Base-by-base conservation (phyloP, 2,329 filamentous ascomycete genomes). In the Trichoderma sp. region DNA sequence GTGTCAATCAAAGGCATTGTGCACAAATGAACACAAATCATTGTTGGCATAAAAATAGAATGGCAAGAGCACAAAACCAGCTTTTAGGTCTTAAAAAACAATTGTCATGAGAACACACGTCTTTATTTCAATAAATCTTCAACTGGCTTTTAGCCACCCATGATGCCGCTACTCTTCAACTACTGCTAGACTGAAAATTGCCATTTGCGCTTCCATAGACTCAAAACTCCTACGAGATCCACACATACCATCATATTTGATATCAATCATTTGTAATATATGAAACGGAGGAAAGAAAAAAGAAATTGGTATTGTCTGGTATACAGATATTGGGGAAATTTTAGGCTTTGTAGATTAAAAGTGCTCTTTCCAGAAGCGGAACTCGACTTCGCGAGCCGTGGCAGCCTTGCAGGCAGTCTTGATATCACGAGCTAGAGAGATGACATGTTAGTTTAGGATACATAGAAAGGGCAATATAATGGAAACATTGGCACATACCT, bases 301-400 rank as follows among this genome's bases (percentile, higher is more conserved):
- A 50, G 28, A 62, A 69, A 36, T n/a, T 62, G 55, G 39, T 61
- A 69, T 61, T 69, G 57, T 50, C 67, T 69, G 67, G 67, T 69
- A 53, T 62, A 69, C 57, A 62, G 67, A 62, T 53, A 62, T 61
- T 50, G 28, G 30, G 57, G 3, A 53, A 36, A 28, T 53, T 47
- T 58, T 32, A 11, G 32, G 28, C 32, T 36, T 69, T 53, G 28
- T 47, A 58, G n/a, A 71, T 78, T 86, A 91, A 79, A 91, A 91
- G 80, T 99, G 95, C 83, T 99, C 96, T 85, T 99, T 99, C 96
- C 96, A 99, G 86, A 99, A 99, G 77, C 93, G 93, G 85, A 98
- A 99, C 78, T 91, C 89, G 71, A 99, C 94, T 76, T 97, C 93
- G 74, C 88, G 88, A 47, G 88, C 90, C 13, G 90, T 93, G 17